Conservation (phyloP, 2,329 filamentous ascomycete genomes). For the Dothideomycetes sp. region DNA sequence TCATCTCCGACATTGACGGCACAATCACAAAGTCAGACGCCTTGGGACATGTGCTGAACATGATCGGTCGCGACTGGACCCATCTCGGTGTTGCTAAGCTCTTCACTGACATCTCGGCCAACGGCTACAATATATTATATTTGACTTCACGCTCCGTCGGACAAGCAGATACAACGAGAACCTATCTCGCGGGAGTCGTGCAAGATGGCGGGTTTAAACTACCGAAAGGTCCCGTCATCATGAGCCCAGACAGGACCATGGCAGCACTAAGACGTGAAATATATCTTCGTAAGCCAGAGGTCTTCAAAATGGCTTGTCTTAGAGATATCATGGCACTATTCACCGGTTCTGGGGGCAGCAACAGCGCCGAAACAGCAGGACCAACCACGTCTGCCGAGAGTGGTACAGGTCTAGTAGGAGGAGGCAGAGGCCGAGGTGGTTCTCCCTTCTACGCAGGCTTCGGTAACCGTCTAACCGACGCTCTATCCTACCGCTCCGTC, state of each 20-base stretch:
- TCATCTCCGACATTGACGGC: conserved; percentile 97
- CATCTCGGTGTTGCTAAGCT: conserved; percentile 94
- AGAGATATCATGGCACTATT: conserved; percentile 90
- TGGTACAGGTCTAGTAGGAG: not conserved
- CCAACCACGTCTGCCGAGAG: conserved; percentile 9
- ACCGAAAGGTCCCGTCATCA: conserved; percentile 84
- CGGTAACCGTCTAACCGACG: conserved; percentile 91
- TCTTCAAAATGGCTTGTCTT: conserved; percentile 98
- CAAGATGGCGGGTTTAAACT: conserved; percentile 79
- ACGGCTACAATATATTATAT: conserved; percentile 99
- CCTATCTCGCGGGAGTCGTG: conserved; percentile 79
- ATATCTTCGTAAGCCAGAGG: conserved; percentile 90
- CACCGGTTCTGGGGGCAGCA: conserved; percentile 28
- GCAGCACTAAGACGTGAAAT: conserved; percentile 85
- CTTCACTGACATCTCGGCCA: conserved; percentile 88
- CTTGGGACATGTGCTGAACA: conserved; percentile 79
- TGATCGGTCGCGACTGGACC: conserved; percentile 97
- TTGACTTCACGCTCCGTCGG: conserved; percentile 89
- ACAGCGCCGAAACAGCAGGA: conserved; percentile 17
- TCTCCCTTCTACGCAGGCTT: conserved; percentile 91
- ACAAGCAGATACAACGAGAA: conserved; percentile 79
- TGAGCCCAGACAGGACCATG: conserved; percentile 90
- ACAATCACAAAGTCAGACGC: conserved; percentile 76
- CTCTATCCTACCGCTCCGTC: conserved; percentile 88
- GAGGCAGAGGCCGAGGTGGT: conserved; percentile 21